Percentiles rank a stretch among this genome's conserved stretches.
Conservation (phyloP, 2,329 filamentous ascomycete species). For the Pochonia chlamydosporia region DNA sequence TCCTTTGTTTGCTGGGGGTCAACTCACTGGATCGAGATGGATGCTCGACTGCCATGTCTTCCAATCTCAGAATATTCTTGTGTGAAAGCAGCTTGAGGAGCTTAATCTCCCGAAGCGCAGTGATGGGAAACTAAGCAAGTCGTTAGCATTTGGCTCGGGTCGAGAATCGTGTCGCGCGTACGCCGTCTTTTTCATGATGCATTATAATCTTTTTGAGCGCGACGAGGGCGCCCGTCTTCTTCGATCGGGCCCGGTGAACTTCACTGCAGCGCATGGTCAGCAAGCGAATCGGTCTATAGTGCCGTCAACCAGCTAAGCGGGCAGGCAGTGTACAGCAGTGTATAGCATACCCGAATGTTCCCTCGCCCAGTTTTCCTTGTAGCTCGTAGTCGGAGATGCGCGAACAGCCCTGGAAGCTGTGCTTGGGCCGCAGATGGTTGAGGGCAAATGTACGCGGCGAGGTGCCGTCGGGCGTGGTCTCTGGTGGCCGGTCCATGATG, state of each 20-base stretch:
- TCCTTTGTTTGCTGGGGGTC: not conserved
- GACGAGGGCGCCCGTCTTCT: slow-evolving; percentile 67
- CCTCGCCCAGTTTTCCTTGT: slow-evolving; percentile 81
- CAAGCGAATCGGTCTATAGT: not conserved
- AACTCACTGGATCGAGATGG: slow-evolving; percentile 52
- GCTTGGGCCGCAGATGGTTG: slow-evolving; percentile 47
- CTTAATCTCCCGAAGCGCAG: slow-evolving; percentile 94
- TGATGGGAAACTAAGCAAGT: slow-evolving; percentile 76
- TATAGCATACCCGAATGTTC: slow-evolving; percentile 74
- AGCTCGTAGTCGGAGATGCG: slow-evolving; percentile 76
- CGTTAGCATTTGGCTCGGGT: slow-evolving; percentile 2
- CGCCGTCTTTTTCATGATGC: slow-evolving; percentile 98
- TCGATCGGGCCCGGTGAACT: slow-evolving; percentile 82
- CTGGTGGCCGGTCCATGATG: slow-evolving; percentile 24
- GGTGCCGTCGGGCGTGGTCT: slow-evolving; percentile 30
- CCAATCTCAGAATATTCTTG: slow-evolving; percentile 75
- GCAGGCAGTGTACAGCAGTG: not conserved
- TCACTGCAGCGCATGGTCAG: slow-evolving; percentile 47
- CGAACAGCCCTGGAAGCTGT: slow-evolving; percentile 78
- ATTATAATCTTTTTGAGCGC: slow-evolving; percentile 98
- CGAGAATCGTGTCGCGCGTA: slow-evolving; percentile 32
- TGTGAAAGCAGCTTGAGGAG: slow-evolving; percentile 93
- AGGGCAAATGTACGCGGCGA: slow-evolving; percentile 53
- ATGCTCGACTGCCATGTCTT: slow-evolving; percentile 94
- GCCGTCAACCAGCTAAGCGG: not conserved